Conservation (phyloP, 371 early-diverging fungal species). For the Zopfochytrium polystomum region DNA sequence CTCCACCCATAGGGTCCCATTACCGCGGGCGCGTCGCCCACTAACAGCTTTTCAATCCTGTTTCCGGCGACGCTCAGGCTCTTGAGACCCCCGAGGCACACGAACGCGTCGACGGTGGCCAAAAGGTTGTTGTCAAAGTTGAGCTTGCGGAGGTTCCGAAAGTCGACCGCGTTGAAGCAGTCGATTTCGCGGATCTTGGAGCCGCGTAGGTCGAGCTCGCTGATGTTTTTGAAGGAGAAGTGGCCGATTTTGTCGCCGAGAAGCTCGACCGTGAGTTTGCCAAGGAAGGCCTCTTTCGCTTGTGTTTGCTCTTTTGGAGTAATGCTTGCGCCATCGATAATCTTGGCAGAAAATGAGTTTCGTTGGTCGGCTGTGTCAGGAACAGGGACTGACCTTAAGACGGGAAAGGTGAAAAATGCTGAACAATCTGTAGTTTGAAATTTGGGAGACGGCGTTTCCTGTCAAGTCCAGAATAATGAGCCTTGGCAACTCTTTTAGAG, state of each 20-base stretch:
- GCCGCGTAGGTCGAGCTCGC: constrained; percentile 53
- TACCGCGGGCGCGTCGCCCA: constrained; percentile 32
- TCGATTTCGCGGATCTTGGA: constrained; percentile 55
- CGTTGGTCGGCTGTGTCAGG: background rate
- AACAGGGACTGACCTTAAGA: constrained; percentile 41
- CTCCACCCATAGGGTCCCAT: constrained; percentile 23
- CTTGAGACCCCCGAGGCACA: constrained; percentile 34
- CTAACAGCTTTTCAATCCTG: constrained; percentile 45
- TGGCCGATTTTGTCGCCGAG: constrained; percentile 54
- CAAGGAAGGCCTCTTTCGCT: constrained; percentile 51
- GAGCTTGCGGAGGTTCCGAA: constrained; percentile 45
- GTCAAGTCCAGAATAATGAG: constrained; percentile 54
- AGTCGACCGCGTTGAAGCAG: constrained; percentile 45
- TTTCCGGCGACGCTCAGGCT: constrained; percentile 46
- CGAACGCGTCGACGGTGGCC: constrained; percentile 44
- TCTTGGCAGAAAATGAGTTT: constrained; percentile 22
- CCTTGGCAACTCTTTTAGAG: constrained; percentile 51
- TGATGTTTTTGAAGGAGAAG: constrained; percentile 46
- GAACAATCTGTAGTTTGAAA: constrained; percentile 47
- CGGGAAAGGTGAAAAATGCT: constrained; percentile 49
- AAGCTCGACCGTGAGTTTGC: constrained; percentile 53
- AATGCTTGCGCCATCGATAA: constrained; percentile 50
- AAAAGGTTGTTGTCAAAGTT: constrained; percentile 54
- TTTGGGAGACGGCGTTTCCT: constrained; percentile 46
- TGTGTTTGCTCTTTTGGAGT: constrained; percentile 41